These are phyloP conservation scores for Plasmodium ovale DNA, from an alignment of 169 alveolate species.

Conservation along the genomic window DNA sequence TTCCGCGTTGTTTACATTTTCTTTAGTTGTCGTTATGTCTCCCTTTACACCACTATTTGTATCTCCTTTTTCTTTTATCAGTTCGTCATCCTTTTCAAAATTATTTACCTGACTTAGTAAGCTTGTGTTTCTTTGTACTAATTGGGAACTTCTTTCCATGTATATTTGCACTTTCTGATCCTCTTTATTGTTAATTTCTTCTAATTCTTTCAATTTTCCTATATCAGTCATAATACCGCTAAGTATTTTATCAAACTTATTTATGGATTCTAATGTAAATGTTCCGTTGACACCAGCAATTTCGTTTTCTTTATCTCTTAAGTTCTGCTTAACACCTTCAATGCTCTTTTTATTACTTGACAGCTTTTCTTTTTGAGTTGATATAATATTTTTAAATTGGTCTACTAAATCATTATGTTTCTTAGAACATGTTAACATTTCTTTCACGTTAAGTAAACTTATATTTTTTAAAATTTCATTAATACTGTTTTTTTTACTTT, in stretches of 20 bases:
- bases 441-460: neutral
- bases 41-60: too few species aligned
- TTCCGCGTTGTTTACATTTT: too few species aligned
- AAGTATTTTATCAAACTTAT: neutral
- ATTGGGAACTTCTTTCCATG: neutral
- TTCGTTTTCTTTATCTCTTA: neutral
- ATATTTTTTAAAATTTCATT: neutral
- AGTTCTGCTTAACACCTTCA: neutral
- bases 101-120: neutral
- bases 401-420: neutral
- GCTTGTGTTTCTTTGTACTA: neutral
- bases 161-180: neutral
- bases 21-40: too few species aligned
- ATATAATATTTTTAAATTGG: neutral
- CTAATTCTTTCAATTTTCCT: neutral
- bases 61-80: too few species aligned
- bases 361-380: neutral
- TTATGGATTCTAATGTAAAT: slow-evolving; percentile 6
- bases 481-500: too few species aligned
- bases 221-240: neutral
- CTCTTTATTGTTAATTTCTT: neutral
- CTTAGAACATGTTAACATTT: neutral
- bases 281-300: neutral
- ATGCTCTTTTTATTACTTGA: neutral
- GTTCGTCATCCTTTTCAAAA: too few species aligned